phyloP scores from a whole-genome alignment of 2,329 filamentous ascomycete genomes.

The Biscogniauxia mediterranea region DNA sequence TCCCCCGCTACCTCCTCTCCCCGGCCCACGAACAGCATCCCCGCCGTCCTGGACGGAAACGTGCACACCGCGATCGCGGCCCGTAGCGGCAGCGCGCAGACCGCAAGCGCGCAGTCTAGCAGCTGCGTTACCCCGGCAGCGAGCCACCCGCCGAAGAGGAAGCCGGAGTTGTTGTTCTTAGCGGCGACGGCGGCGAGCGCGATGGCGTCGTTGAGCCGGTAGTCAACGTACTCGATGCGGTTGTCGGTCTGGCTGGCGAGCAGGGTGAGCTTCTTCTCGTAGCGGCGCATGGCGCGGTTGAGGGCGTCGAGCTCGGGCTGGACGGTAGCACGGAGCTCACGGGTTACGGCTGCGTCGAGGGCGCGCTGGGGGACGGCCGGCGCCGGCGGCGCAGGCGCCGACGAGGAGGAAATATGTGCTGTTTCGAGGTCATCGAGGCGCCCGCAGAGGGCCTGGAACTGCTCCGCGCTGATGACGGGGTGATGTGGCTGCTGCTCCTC shows the following conservation, averaged over 20 bases:
- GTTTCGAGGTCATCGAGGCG: slow-evolving; percentile 69
- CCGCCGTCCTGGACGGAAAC: slow-evolving; percentile 42
- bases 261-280: slow-evolving; percentile 83
- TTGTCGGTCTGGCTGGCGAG: slow-evolving; percentile 74
- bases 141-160: too few relatives aligned
- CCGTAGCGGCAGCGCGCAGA: slow-evolving; percentile 43
- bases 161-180: slow-evolving; percentile 39
- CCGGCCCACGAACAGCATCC: slow-evolving; percentile 34
- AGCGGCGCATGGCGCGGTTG: slow-evolving; percentile 82
- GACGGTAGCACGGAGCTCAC: slow-evolving; percentile 62
- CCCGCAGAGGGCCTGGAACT: slow-evolving; percentile 57
- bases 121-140: slow-evolving; percentile 31
- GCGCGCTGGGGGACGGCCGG: slow-evolving; percentile 31
- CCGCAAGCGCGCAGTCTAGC: slow-evolving; percentile 35
- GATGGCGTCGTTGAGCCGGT: slow-evolving; percentile 71
- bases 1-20: not conserved
- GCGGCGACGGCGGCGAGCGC: slow-evolving; percentile 77
- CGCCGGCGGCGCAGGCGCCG: slow-evolving; percentile 21
- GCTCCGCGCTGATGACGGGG: slow-evolving; percentile 32
- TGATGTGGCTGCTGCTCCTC: slow-evolving; percentile 19
- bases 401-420: slow-evolving; percentile 19
- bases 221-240: slow-evolving; percentile 69
- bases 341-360: slow-evolving; percentile 45
- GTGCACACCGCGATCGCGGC: slow-evolving; percentile 39
- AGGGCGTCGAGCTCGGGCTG: slow-evolving; percentile 85